A percentile compares a stretch with the other conserved stretches of the same genome.
These are phyloP conservation scores for Fragilaria crotonensis DNA, from an alignment of 108 stramenopile species.

Conservation along the genomic window DNA sequence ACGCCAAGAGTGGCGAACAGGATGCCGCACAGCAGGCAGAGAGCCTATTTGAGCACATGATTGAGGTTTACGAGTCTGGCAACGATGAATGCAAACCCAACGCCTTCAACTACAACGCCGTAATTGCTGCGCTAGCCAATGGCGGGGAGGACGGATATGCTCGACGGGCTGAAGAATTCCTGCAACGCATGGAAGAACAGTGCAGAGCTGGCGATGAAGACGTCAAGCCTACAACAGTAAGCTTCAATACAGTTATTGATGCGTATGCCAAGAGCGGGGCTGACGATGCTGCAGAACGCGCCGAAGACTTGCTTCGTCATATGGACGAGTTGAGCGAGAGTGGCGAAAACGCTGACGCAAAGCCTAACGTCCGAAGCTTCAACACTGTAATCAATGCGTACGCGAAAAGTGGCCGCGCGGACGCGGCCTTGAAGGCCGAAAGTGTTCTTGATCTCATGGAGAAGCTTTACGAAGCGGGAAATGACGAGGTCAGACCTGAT, in stretches of 20 bases:
- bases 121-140: constrained; percentile 64
- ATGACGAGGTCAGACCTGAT: constrained; percentile 48
- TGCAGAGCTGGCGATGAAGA: constrained; percentile 40
- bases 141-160: constrained; percentile 42
- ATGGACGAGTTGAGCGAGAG: constrained; percentile 43
- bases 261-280: constrained; percentile 29
- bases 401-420: constrained; percentile 46
- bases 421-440: constrained; percentile 44
- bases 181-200: constrained; percentile 53
- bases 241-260: constrained; percentile 50
- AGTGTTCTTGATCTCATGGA: constrained; percentile 50
- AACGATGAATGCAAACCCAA: constrained; percentile 29
- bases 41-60: constrained; percentile 29
- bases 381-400: constrained; percentile 51
- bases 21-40: constrained; percentile 44
- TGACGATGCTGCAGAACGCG: constrained; percentile 24
- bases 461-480: constrained; percentile 29
- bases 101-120: constrained; percentile 47
- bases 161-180: constrained; percentile 48
- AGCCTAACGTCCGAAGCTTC: constrained; percentile 46
- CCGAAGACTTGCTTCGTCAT: constrained; percentile 36
- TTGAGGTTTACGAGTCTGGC: constrained; percentile 26
- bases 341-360: constrained; percentile 29
- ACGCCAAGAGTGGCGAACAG: constrained; percentile 55
- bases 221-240: constrained; percentile 52